A percentile compares a stretch with the other conserved stretches of the same genome.
Evolutionary conservation across 192 early-diverging fungal genomes (phyloP).

Genomic region (Borealophlyctis nickersoniae): DNA sequence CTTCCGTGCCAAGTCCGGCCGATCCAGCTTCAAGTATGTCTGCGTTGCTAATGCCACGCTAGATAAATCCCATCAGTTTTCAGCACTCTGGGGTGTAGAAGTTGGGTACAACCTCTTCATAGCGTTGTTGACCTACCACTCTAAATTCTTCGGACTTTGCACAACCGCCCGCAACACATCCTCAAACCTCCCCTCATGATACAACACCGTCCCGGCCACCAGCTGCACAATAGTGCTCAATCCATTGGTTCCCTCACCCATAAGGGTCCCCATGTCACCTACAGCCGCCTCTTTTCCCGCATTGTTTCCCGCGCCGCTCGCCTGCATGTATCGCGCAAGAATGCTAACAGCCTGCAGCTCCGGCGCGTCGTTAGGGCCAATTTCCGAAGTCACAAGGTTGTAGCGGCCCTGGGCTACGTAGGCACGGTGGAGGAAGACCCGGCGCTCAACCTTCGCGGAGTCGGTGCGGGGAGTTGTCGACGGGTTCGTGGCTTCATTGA

Average conservation of each 20-base stretch:
- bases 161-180: constrained; percentile 73
- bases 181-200: constrained; percentile 56
- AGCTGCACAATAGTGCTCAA: constrained; percentile 51
- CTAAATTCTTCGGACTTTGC: constrained; percentile 69
- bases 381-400: constrained; percentile 61
- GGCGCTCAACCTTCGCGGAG: constrained; percentile 42
- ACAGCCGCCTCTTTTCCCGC: constrained; percentile 46
- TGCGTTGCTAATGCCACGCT: constrained; percentile 76
- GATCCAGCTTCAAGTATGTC: constrained; percentile 73
- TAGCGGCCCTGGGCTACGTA: constrained; percentile 75
- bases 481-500: constrained; percentile 57
- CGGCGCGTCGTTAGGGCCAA: constrained; percentile 44
- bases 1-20: constrained; percentile 81
- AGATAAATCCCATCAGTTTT: background rate
- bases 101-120: constrained; percentile 1
- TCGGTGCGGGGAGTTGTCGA: constrained; percentile 25
- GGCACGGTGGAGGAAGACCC: constrained; percentile 74
- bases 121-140: constrained; percentile 74
- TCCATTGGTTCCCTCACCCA: constrained; percentile 45
- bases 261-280: constrained; percentile 44
- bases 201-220: constrained; percentile 62
- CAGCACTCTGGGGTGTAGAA: background rate
- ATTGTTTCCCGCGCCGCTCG: constrained; percentile 4
- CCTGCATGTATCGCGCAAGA: constrained; percentile 55
- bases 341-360: constrained; percentile 67